These are phyloP conservation scores for Plectranthus barbatus DNA, from an alignment of 257 asterid species.

Conservation along the genomic window DNA sequence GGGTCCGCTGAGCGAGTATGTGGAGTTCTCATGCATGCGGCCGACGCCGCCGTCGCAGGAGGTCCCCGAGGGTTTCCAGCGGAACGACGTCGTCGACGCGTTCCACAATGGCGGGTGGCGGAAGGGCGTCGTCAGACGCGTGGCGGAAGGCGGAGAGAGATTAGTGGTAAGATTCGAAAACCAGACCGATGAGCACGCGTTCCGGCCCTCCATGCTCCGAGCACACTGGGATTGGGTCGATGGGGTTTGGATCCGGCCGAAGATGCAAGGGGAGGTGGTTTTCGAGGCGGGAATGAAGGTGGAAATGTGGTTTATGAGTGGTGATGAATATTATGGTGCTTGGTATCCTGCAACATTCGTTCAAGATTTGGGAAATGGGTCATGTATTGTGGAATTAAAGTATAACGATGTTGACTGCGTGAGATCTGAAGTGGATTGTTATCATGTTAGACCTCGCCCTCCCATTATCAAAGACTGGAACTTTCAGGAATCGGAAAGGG, in stretches of 20 bases:
- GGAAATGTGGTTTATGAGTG: conserved; percentile 42
- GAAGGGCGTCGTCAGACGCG: conserved; percentile 42
- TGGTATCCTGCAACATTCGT: conserved; percentile 51
- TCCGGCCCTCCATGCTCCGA: conserved; percentile 36
- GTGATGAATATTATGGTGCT: conserved; percentile 22
- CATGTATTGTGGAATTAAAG: conserved; percentile 36
- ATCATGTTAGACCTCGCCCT: conserved; percentile 56
- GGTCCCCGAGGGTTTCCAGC: conserved; percentile 6
- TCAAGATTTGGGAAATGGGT: conserved; percentile 25
- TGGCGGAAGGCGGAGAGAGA: conserved; percentile 14
- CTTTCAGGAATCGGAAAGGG: conserved; percentile 38
- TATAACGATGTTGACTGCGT: not conserved
- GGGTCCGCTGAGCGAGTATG: conserved; percentile 26
- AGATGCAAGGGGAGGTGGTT: conserved; percentile 29
- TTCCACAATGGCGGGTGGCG: conserved; percentile 57
- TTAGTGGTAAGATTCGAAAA: conserved; percentile 31
- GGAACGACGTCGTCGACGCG: conserved; percentile 51
- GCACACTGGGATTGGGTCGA: conserved; percentile 53
- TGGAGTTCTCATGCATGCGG: conserved; percentile 23
- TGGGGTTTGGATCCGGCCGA: conserved; percentile 45
- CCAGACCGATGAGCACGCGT: conserved; percentile 48
- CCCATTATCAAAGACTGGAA: conserved; percentile 34
- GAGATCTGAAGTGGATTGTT: conserved; percentile 24
- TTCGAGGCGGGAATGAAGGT: conserved; percentile 45
- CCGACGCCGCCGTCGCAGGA: conserved; percentile 34